Evolutionary conservation across 1,284 basidiomycete genomes (phyloP), one percentile per base, ranked within the genome.

Genomic region (Earliella scabrosa): DNA sequence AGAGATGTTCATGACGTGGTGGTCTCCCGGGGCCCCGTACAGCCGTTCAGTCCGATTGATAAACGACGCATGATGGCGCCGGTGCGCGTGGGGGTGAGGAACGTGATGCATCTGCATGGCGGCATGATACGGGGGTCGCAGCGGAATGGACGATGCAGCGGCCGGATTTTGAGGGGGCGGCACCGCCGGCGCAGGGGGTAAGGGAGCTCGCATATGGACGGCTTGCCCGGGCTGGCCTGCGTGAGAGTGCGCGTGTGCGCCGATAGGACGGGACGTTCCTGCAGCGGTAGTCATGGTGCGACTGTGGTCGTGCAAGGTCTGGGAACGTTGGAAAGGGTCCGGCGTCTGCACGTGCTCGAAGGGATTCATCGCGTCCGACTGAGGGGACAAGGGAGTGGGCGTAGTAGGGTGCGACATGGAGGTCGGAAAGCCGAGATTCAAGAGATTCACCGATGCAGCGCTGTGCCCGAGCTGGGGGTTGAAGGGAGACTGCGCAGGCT

Each of bases 11-110:
- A 66, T 59, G 46, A 69, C 68, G 45, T 66, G 60, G 32, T 73
- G 69, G 16, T 77, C 67, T 24, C 34, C 38, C 29, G 44, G 29
- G 58, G 60, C 56, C 14, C 57, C 60, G 65, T 82, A 83, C 43
- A 82, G 70, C 34, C 74, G 70, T 60, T 80, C 77, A 14, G 76
- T 58, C 54, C 79, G 75, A 64, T 78, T 79, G 50, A 83, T 49
- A 32, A 68, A 66, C 16, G 71, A 61, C 55, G 82, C 81, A 58
- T 85, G 87, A 61, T 87, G 85, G 27, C 86, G 79, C 0, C 87
- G 83, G 63, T 90, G 87, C 0, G 87, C 86, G 56, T 90, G 87
- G 1, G 88, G 87, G 62, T 89, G 88, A 0, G 88, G 86, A 45
- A 90, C 86, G 61, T 90, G 88, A 65, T 90, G 88, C 84, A 90